Evolutionary conservation across 331 rosid species (phyloP).

Genomic region (Cucumis variabilis): DNA sequence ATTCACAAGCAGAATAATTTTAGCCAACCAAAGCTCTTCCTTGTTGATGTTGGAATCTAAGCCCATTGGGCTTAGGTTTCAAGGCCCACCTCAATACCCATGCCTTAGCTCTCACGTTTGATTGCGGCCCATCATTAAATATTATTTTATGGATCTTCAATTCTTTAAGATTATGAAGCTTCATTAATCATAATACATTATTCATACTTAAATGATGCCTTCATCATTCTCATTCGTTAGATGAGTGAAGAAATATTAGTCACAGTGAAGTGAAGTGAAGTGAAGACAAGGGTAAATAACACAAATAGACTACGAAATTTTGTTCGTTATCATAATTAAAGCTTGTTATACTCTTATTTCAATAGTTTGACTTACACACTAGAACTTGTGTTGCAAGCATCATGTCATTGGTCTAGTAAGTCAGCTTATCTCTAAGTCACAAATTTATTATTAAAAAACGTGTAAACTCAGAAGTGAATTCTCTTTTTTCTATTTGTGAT

Average conservation of each 20-base stretch:
- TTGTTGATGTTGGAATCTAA: neutral
- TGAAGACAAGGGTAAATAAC: too few species aligned
- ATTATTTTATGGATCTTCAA: neutral
- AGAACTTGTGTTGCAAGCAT: too few species aligned
- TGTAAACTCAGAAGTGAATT: too few species aligned
- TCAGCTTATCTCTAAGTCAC: neutral
- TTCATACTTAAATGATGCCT: neutral
- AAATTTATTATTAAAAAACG: too few species aligned
- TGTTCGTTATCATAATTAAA: too few species aligned
- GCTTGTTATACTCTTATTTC: too few species aligned
- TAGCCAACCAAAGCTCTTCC: neutral
- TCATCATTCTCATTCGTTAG: neutral
- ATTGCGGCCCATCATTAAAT: neutral
- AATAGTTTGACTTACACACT: too few species aligned
- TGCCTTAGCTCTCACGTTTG: neutral
- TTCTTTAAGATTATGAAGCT: neutral
- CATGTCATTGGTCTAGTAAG: neutral
- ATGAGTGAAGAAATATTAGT: neutral
- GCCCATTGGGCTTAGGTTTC: neutral
- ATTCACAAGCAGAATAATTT: neutral
- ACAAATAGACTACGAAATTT: too few species aligned
- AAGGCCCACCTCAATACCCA: neutral
- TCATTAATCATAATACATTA: neutral
- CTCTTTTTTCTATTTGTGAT: neutral
- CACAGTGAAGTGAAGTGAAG: too few species aligned